phyloP scores from a whole-genome alignment of 495 filamentous ascomycete genomes.

The Bombardia bombarda region DNA sequence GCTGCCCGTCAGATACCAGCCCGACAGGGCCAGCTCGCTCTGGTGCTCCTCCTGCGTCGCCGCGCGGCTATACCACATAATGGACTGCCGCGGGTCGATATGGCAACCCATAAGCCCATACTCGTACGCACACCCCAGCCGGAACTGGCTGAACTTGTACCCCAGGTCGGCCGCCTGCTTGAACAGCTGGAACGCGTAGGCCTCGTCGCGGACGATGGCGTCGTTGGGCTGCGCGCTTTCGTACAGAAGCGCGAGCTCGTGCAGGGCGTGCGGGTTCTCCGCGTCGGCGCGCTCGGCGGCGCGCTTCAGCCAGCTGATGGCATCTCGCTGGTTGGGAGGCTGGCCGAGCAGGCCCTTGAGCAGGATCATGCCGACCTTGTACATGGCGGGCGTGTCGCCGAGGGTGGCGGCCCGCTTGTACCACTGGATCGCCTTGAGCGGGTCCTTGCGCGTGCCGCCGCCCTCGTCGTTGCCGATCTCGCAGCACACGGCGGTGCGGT shows the following conservation, averaged over 20 bases:
- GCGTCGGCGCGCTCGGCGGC: constrained; percentile 81
- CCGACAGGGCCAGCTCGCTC: constrained; percentile 82
- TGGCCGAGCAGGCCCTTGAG: constrained; percentile 93
- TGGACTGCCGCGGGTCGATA: constrained; percentile 73
- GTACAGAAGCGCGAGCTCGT: constrained; percentile 85
- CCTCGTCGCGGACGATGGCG: constrained; percentile 68
- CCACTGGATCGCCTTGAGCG: constrained; percentile 92
- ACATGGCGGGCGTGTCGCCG: constrained; percentile 90
- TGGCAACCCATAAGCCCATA: constrained; percentile 77
- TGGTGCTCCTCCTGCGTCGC: constrained; percentile 94
- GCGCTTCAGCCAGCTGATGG: constrained; percentile 83
- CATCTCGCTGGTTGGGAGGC: constrained; percentile 72
- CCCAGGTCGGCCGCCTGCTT: constrained; percentile 81
- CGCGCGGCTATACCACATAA: constrained; percentile 88
- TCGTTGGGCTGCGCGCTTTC: constrained; percentile 60
- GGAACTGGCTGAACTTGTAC: constrained; percentile 92
- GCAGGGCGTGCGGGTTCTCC: constrained; percentile 91
- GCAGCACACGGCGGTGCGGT: constrained; percentile 93
- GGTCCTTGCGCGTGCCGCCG: constrained; percentile 84
- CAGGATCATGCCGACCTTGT: constrained; percentile 94
- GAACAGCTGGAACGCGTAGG: constrained; percentile 72
- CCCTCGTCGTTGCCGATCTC: constrained; percentile 93
- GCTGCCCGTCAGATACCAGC: constrained; percentile 92
- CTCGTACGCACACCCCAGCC: constrained; percentile 80
- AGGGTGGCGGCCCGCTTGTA: constrained; percentile 87